A percentile compares a stretch with the other conserved stretches of the same genome.
Conservation (phyloP, 176 grass and related monocot species). For the Cymbopogon citratus region DNA sequence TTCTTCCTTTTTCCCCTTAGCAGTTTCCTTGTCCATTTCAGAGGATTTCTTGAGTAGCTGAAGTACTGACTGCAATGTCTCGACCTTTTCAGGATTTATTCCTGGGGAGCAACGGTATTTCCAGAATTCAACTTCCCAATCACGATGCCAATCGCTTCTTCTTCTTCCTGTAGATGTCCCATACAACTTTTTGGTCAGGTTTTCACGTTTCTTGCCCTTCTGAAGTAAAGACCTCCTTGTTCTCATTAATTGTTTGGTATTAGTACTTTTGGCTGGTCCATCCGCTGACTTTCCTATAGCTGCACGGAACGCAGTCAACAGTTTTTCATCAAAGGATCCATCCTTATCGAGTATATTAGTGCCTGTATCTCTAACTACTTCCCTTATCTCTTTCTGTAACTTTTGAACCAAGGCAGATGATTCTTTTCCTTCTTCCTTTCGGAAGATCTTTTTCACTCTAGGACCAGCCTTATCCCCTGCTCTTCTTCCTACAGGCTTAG, state of each 20-base stretch:
- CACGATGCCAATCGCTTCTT: constrained; percentile 74
- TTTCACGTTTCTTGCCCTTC: constrained; percentile 83
- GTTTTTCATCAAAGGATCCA: constrained; percentile 70
- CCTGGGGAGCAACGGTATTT: constrained; percentile 74
- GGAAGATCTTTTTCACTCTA: constrained; percentile 92
- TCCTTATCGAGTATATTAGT: constrained; percentile 43
- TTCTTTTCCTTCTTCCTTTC: constrained; percentile 56
- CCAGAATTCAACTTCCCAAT: constrained; percentile 94
- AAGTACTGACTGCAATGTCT: constrained; percentile 91
- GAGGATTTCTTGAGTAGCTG: constrained; percentile 72
- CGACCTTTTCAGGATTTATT: constrained; percentile 69
- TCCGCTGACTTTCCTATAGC: constrained; percentile 56
- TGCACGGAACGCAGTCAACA: constrained; percentile 72
- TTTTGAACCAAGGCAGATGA: constrained; percentile 65
- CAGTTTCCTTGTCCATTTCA: constrained; percentile 45
- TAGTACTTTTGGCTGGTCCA: constrained; percentile 42
- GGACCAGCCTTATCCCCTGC: constrained; percentile 55
- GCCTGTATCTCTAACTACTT: constrained; percentile 48
- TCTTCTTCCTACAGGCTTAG: constrained; percentile 48
- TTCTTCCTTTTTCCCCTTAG: constrained; percentile 46
- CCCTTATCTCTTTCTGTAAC: constrained; percentile 77
- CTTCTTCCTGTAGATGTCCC: constrained; percentile 63
- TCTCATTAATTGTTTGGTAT: constrained; percentile 37
- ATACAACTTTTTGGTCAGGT: constrained; percentile 94
- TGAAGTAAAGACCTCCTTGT: constrained; percentile 60